Base-by-base conservation (phyloP, 352 stramenopile genomes). In the Phytopythium cucurbitacearum region DNA sequence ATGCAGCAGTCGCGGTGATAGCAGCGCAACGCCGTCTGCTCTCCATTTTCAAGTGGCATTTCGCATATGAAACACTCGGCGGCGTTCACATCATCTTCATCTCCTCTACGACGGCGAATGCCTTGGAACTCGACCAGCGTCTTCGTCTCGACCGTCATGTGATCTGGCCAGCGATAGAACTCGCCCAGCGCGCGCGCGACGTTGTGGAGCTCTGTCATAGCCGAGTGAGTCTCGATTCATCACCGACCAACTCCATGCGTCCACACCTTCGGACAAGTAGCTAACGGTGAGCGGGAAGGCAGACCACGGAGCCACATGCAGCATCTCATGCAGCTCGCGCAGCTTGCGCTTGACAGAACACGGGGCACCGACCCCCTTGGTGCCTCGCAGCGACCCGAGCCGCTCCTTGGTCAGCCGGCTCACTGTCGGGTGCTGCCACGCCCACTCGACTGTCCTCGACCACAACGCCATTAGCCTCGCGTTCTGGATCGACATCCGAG, bases 271-370 rank as follows among this genome's bases (percentile, higher is more conserved):
- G 50, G 57, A 74, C 0, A 73, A 86, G 56, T 86, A 88, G 21
- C 48, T 85, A 37, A 89, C 53, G 0, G 66, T 77, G 21, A 89
- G 62, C 44, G 65, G 62, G 37, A 86, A 64, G 1, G 43, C n/a
- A 34, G 60, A 53, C 62, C 80, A 91, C 7, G 78, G 81, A 33
- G 57, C 42, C 6, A 91, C 40, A 28, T 79, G 77, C 11, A 89
- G 56, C 49, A 92, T 76, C 50, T 85, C 65, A 48, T 88, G 58
- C 45, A 92, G 65, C 53, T 92, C 77, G 13, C 82, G 28, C 35
- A 92, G 42, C 59, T 92, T 92, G 48, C 82, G 65, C 56, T 87
- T 84, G 7, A 92, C 69, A 0, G 76, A 88, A 5, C 70, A 62
- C 53, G 74, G 68, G n/a, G 59, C 43, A 16, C 82, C 82, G 15